Evolutionary conservation across 306 rosid species (phyloP), one percentile per base, ranked within the genome.

Genomic region (Prunus dulcis): DNA sequence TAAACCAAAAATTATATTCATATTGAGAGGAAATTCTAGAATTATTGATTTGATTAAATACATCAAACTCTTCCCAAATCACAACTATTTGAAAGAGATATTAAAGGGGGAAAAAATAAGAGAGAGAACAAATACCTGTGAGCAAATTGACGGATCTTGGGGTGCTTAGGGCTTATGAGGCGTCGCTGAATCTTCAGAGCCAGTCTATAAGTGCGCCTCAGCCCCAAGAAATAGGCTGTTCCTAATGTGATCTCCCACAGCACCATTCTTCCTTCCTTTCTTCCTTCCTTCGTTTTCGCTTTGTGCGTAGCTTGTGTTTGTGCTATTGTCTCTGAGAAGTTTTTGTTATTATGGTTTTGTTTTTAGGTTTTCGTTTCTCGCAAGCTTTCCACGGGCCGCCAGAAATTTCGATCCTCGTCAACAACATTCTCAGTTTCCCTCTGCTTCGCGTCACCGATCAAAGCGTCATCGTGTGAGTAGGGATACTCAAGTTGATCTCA

Each of bases 171-270:
- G 83, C 81, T 83, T 0, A 95, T 58, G 80, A 95, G 45, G 79
- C 84, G 96, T 1, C 96, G 92, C 65, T 95, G 96, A 85, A 90
- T 85, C 91, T 73, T 90, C 56, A 90, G 79, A 66, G 91, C 97
- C 12, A 90, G 90, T 62, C 84, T 84, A 65, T 88, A 92, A 2
- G 98, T 92, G 52, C 98, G 93, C 76, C 85, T 84, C 28, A 95
- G 85, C 14, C 98, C 98, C 87, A 95, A 53, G 82, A 95, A 95
- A 84, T 92, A 95, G 27, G 98, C 97, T 50, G 97, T 92, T 69
- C 84, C 97, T 17, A 92, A 78, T n/a, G 98, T 88, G 82, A 95
- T 88, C 87, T 95, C 98, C 98, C 96, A 95, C 6, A 95, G 84
- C 87, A 95, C 98, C 98, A 95, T 91, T 74, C 43, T 38, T 38